Percentiles rank a stretch among this genome's conserved stretches.
Evolutionary conservation across 1,284 basidiomycete species (phyloP).

Genomic region (Cryptococcus amylolentus): DNA sequence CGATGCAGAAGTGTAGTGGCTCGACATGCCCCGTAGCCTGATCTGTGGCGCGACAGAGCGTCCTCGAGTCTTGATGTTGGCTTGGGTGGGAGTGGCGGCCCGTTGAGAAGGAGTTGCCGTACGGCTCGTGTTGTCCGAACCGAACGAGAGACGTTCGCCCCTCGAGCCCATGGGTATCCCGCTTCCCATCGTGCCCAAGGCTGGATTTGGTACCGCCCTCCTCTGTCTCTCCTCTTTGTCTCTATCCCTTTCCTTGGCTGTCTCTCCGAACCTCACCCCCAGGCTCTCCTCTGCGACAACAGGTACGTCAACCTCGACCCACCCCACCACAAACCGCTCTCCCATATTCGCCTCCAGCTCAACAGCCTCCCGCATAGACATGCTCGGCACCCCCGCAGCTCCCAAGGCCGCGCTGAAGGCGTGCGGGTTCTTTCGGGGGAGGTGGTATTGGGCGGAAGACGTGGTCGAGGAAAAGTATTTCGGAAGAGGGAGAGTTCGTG

Average conservation of each 20-base stretch:
- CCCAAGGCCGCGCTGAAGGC: constrained; percentile 39
- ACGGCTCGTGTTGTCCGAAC: constrained; percentile 20
- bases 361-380: constrained; percentile 23
- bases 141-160: constrained; percentile 24
- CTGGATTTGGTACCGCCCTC: neutral
- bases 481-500: constrained; percentile 74
- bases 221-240: constrained; percentile 9
- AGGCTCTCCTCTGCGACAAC: neutral
- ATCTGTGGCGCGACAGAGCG: neutral
- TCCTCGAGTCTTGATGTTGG: neutral
- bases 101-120: constrained; percentile 10
- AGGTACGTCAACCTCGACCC: constrained; percentile 62
- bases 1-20: neutral
- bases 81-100: constrained; percentile 14
- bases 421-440: constrained; percentile 59
- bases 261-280: neutral
- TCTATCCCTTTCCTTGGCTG: neutral
- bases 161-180: constrained; percentile 19
- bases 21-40: neutral
- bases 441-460: constrained; percentile 88
- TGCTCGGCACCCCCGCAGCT: constrained; percentile 46
- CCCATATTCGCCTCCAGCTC: constrained; percentile 55
- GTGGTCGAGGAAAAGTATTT: constrained; percentile 91
- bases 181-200: constrained; percentile 3
- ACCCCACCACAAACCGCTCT: constrained; percentile 77